Evolutionary conservation across 208 protist species (phyloP).

Genomic region (Wallacemonas rigidus): DNA sequence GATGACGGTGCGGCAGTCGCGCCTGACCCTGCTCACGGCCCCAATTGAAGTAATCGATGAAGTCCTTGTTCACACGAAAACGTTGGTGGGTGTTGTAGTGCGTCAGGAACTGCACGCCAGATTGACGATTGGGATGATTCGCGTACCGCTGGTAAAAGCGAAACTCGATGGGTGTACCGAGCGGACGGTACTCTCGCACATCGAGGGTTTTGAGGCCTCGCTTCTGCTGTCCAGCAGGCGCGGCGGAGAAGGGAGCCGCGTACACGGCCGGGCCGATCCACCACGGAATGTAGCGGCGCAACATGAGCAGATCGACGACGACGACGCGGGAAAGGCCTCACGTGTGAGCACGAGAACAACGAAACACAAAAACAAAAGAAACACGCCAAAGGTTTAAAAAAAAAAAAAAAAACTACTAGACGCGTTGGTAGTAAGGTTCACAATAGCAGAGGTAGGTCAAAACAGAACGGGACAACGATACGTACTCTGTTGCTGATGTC

Average conservation of each 20-base stretch:
- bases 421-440: not conserved
- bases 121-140: constrained; percentile 89
- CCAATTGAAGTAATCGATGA: constrained; percentile 93
- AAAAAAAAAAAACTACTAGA: constrained; percentile 17
- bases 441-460: not conserved
- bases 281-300: constrained; percentile 37
- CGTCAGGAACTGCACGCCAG: constrained; percentile 88
- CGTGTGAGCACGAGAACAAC: not conserved
- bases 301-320: constrained; percentile 22
- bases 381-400: not conserved
- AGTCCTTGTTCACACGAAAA: constrained; percentile 88
- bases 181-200: constrained; percentile 81
- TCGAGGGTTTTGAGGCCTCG: constrained; percentile 85
- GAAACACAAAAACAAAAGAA: constrained; percentile 11
- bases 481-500: not conserved
- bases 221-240: constrained; percentile 15
- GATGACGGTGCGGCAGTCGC: constrained; percentile 85
- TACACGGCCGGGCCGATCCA: constrained; percentile 13
- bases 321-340: constrained; percentile 1
- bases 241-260: constrained; percentile 5
- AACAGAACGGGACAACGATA: not conserved
- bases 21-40: constrained; percentile 90
- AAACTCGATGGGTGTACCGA: constrained; percentile 89
- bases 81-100: constrained; percentile 91
- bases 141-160: constrained; percentile 92